Conservation (phyloP, 371 early-diverging fungal genomes). For the Rhizopus stolonifer region DNA sequence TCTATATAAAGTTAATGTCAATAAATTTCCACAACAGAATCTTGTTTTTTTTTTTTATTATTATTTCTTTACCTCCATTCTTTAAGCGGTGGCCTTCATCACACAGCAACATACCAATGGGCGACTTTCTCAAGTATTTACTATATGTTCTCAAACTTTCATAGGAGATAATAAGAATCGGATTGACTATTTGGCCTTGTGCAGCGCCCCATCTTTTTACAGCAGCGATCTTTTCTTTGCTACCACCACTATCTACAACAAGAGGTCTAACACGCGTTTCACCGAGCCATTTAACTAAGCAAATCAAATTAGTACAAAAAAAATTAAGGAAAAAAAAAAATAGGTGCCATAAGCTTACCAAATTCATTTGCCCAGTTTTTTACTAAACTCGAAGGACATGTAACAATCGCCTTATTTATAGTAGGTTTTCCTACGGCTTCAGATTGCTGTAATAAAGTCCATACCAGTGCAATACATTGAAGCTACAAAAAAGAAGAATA, state of each 20-base stretch:
- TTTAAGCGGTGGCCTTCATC: constrained; percentile 98
- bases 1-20: constrained; percentile 33
- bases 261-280: constrained; percentile 76
- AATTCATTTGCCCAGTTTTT: constrained; percentile 89
- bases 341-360: constrained; percentile 26
- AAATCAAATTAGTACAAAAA: neutral
- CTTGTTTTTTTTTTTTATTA: too few species aligned
- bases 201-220: constrained; percentile 80
- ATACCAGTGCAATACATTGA: constrained; percentile 89
- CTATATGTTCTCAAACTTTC: constrained; percentile 89
- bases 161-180: constrained; percentile 93
- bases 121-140: constrained; percentile 67
- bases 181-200: constrained; percentile 82
- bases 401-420: constrained; percentile 87
- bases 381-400: constrained; percentile 82
- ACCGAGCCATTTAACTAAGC: constrained; percentile 90
- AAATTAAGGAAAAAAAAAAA: neutral
- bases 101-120: constrained; percentile 92
- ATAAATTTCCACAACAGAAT: too few species aligned
- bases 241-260: constrained; percentile 84
- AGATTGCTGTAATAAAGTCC: constrained; percentile 93
- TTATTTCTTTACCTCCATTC: constrained; percentile 61
- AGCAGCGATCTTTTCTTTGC: constrained; percentile 81
- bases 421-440: constrained; percentile 85
- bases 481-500: constrained; percentile 45